Conservation (phyloP, 78 protist genomes). For the slime mould (Dictyostelium discoideum) region DNA sequence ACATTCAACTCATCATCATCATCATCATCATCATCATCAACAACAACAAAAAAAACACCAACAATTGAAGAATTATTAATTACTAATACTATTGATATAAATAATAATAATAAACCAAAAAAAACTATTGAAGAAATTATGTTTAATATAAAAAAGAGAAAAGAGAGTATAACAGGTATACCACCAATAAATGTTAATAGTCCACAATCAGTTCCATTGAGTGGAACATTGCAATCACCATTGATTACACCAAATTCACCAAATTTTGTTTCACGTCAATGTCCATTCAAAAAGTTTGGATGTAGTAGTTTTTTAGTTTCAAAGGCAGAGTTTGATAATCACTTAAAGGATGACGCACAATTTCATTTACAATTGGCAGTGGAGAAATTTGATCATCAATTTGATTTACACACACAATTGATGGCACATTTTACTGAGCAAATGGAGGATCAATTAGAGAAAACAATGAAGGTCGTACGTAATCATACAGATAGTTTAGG, state of each 20-base stretch:
- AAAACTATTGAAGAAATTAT: conserved; percentile 15
- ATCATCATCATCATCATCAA: neutral
- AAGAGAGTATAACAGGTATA: neutral
- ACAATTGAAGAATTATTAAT: neutral
- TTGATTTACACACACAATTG: conserved; percentile 75
- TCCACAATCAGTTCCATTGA: neutral
- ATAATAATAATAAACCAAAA: neutral
- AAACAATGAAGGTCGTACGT: conserved; percentile 64
- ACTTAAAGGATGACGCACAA: conserved; percentile 52
- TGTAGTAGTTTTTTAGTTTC: conserved; percentile 22
- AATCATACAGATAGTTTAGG: conserved; percentile 57
- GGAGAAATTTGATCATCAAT: conserved; percentile 74
- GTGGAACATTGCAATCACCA: conserved; percentile 14
- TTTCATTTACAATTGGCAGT: conserved; percentile 54
- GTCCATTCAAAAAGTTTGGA: conserved; percentile 69
- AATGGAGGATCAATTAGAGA: conserved; percentile 68
- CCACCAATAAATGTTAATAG: neutral
- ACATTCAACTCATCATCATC: neutral
- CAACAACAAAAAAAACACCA: neutral
- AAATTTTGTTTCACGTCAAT: conserved; percentile 30
- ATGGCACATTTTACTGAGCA: conserved; percentile 77
- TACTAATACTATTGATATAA: neutral
- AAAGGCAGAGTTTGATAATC: conserved; percentile 43
- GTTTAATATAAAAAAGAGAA: conserved; percentile 34
- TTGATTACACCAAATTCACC: conserved; percentile 27